phyloP scores from a whole-genome alignment of 495 filamentous ascomycete species.

The Annulohypoxylon nitens region DNA sequence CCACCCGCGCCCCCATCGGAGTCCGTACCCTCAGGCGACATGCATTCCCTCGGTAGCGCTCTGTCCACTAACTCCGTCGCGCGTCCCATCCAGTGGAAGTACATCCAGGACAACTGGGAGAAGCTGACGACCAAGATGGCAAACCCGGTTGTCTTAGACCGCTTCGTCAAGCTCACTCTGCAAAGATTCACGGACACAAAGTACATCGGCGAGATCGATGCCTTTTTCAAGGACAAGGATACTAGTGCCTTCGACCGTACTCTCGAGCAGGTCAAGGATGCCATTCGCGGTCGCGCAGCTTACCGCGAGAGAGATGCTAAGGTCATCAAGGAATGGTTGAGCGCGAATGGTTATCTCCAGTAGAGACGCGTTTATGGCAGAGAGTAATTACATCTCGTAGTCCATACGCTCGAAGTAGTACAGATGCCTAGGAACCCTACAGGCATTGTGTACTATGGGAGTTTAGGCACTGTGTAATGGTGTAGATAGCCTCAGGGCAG shows the following conservation, averaged over 20 bases:
- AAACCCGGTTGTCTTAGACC: conserved; percentile 88
- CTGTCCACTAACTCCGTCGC: conserved; percentile 78
- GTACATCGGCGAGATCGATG: conserved; percentile 79
- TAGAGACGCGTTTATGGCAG: conserved; percentile 21
- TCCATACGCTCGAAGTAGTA: neutral
- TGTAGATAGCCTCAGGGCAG: neutral
- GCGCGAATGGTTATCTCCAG: conserved; percentile 68
- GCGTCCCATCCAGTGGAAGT: conserved; percentile 82
- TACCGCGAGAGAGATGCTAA: conserved; percentile 81
- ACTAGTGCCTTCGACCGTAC: conserved; percentile 84
- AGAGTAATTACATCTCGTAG: neutral
- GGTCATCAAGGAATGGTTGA: conserved; percentile 78
- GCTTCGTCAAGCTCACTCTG: conserved; percentile 82
- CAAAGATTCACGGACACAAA: conserved; percentile 78
- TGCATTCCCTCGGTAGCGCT: conserved; percentile 80
- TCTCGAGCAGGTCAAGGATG: conserved; percentile 82
- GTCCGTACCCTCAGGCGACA: conserved; percentile 73
- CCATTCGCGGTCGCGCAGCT: conserved; percentile 78
- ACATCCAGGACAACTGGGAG: conserved; percentile 83
- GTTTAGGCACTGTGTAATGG: neutral
- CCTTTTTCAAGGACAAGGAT: conserved; percentile 87
- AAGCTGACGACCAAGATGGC: conserved; percentile 73
- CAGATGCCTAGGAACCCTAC: neutral
- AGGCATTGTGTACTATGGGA: neutral
- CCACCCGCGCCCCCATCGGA: conserved; percentile 63